phyloP scores from a whole-genome alignment of 495 filamentous ascomycete genomes.

The Chaetomidium leptoderma region DNA sequence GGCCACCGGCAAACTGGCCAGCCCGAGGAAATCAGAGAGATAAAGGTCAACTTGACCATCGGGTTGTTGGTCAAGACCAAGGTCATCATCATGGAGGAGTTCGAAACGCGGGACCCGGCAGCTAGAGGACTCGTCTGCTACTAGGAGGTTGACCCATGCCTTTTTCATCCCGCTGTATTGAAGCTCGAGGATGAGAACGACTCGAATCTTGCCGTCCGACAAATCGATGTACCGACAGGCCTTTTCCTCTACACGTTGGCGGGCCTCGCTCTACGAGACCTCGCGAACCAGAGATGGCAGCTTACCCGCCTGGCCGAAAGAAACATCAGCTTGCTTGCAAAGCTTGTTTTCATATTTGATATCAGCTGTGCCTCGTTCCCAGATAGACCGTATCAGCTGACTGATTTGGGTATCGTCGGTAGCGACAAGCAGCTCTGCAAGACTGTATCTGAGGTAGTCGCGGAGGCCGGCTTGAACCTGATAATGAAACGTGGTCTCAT shows the following conservation, averaged over 20 bases:
- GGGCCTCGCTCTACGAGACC: slow-evolving; percentile 18
- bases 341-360: slow-evolving; percentile 11
- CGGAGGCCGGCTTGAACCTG: slow-evolving; percentile 11
- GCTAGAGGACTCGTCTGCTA: not conserved
- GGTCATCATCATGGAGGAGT: slow-evolving; percentile 3
- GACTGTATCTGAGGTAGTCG: not conserved
- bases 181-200: slow-evolving; percentile 7
- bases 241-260: slow-evolving; percentile 12
- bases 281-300: slow-evolving; percentile 15
- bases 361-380: not conserved
- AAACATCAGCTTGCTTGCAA: slow-evolving; percentile 10
- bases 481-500: slow-evolving; percentile 8
- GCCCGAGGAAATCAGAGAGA: slow-evolving; percentile 15
- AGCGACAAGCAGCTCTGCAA: not conserved
- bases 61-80: slow-evolving; percentile 11
- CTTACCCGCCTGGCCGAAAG: slow-evolving; percentile 3
- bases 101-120: slow-evolving; percentile 6
- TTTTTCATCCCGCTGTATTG: slow-evolving; percentile 9
- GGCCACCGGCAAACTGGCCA: slow-evolving; percentile 10
- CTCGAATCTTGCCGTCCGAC: slow-evolving; percentile 13
- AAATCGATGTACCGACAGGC: slow-evolving; percentile 10
- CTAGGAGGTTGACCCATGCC: slow-evolving; percentile 5
- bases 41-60: slow-evolving; percentile 13
- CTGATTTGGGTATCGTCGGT: not conserved
- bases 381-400: not conserved